phyloP scores from a whole-genome alignment of 495 filamentous ascomycete genomes.

The Penicillium goetzii region DNA sequence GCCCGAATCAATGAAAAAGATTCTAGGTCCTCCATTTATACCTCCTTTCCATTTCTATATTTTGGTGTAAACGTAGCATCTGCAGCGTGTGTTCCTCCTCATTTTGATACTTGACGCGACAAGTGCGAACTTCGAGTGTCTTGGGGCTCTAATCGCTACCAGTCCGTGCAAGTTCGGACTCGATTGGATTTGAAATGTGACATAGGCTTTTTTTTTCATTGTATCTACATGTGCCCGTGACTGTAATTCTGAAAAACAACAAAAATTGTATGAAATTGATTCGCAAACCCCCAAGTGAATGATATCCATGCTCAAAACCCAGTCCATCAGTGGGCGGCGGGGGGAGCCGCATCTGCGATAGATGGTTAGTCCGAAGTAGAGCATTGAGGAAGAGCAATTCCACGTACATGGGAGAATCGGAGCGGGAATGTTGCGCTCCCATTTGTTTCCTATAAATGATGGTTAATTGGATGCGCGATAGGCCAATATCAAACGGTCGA shows the following conservation, averaged over 20 bases:
- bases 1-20: constrained; percentile 36
- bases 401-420: constrained; percentile 79
- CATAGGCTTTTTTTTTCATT: not conserved
- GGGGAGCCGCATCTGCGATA: constrained; percentile 24
- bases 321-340: constrained; percentile 25
- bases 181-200: not conserved
- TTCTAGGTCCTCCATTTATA: constrained; percentile 32
- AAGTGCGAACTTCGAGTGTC: too few relatives aligned
- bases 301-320: not conserved
- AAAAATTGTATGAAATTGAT: constrained; percentile 2
- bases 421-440: constrained; percentile 86
- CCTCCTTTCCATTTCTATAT: not conserved
- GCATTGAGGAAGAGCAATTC: not conserved
- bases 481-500: not conserved
- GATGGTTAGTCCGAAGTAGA: constrained; percentile 13
- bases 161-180: not conserved
- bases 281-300: constrained; percentile 7
- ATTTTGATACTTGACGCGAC: not conserved
- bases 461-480: constrained; percentile 24
- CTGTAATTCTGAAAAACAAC: not conserved
- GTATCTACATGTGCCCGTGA: constrained; percentile 9
- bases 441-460: constrained; percentile 77
- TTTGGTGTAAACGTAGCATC: not conserved
- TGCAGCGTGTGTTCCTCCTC: not conserved
- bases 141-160: not conserved